Evolutionary conservation across 495 filamentous ascomycete species (phyloP).

Genomic region (Sporormia fimetaria): DNA sequence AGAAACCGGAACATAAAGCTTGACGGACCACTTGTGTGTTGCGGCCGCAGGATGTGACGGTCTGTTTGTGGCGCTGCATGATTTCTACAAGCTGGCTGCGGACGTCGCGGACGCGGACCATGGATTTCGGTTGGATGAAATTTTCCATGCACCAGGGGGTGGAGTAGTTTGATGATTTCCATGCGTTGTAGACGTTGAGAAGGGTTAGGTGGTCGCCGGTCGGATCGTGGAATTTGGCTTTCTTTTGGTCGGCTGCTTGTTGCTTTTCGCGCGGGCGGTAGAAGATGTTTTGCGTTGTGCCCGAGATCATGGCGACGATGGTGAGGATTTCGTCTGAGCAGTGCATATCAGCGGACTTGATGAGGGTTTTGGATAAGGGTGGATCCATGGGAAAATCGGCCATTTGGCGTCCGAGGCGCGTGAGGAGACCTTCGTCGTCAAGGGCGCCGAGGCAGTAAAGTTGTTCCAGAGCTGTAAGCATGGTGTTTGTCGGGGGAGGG

Average conservation of each 20-base stretch:
- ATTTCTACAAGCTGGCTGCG: conserved; percentile 84
- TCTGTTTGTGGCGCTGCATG: conserved; percentile 80
- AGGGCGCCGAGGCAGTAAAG: conserved; percentile 84
- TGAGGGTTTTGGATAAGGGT: conserved; percentile 76
- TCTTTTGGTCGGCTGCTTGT: conserved; percentile 90
- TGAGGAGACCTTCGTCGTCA: conserved; percentile 92
- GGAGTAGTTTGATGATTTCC: conserved; percentile 71
- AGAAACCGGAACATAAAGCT: conserved; percentile 86
- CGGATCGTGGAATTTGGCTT: conserved; percentile 91
- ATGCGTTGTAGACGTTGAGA: conserved; percentile 91
- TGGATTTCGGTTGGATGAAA: conserved; percentile 84
- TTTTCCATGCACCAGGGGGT: conserved; percentile 96
- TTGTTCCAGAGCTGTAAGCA: conserved; percentile 92
- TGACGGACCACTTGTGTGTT: conserved; percentile 83
- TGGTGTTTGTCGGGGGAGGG: conserved; percentile 90
- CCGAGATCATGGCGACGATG: conserved; percentile 87
- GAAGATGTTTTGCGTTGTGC: conserved; percentile 65
- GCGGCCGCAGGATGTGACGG: conserved; percentile 69
- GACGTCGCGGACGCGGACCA: conserved; percentile 83
- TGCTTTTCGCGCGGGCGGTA: conserved; percentile 96
- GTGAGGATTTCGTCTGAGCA: conserved; percentile 90
- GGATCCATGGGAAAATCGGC: conserved; percentile 96
- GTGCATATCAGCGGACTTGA: conserved; percentile 71
- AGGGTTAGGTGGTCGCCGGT: conserved; percentile 89
- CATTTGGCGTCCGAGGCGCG: conserved; percentile 89